Conservation (phyloP, 2,329 filamentous ascomycete genomes). For the Colletotrichum lupini region DNA sequence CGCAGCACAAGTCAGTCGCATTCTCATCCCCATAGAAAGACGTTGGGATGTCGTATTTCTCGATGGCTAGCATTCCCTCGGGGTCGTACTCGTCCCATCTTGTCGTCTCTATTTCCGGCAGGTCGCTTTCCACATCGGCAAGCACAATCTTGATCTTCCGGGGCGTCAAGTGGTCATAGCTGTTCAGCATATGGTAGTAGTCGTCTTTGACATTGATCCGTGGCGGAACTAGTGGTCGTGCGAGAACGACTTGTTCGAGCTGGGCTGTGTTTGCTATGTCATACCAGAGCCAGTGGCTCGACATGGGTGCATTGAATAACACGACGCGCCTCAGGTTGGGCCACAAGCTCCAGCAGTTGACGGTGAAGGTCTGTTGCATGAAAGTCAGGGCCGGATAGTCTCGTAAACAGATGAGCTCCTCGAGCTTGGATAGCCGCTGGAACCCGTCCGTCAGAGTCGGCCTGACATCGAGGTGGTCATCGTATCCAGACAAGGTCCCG, state of each 20-base stretch:
- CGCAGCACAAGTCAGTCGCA: conserved; percentile 49
- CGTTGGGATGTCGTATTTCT: conserved; percentile 51
- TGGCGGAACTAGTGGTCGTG: conserved; percentile 47
- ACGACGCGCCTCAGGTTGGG: conserved; percentile 53
- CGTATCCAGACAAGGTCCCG: conserved; percentile 52
- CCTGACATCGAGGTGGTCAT: conserved; percentile 54
- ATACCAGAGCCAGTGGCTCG: conserved; percentile 52
- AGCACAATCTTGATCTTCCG: conserved; percentile 39
- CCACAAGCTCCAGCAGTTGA: conserved; percentile 56
- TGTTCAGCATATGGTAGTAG: conserved; percentile 50
- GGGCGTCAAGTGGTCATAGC: conserved; percentile 41
- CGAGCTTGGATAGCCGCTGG: conserved; percentile 51
- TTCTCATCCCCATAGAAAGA: conserved; percentile 53
- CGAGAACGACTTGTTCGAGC: conserved; percentile 56
- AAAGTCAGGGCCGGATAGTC: conserved; percentile 56
- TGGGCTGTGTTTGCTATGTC: conserved; percentile 48
- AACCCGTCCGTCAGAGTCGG: conserved; percentile 58
- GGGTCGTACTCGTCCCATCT: conserved; percentile 50
- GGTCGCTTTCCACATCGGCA: conserved; percentile 27
- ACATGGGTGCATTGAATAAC: conserved; percentile 53
- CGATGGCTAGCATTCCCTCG: conserved; percentile 49
- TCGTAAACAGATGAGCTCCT: conserved; percentile 59
- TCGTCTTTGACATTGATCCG: conserved; percentile 52
- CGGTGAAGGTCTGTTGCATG: conserved; percentile 41
- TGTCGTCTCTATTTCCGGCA: conserved; percentile 40